Percentiles rank a stretch among this genome's conserved stretches.
These are phyloP conservation scores for Raffaelea deltoideospora DNA, from an alignment of 2,329 filamentous ascomycete species.

Conservation along the genomic window DNA sequence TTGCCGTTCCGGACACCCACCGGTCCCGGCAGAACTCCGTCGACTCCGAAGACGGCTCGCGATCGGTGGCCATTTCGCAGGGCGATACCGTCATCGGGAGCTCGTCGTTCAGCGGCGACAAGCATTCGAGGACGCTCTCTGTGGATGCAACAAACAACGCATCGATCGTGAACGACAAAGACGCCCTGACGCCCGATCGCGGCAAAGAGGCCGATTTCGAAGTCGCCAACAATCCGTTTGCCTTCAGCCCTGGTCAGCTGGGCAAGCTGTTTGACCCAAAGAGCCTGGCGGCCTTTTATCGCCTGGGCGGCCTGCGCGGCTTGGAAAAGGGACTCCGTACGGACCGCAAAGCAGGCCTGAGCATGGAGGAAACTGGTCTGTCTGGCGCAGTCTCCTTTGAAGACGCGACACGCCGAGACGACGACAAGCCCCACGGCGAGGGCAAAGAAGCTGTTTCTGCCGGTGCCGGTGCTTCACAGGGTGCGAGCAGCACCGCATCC, in stretches of 20 bases:
- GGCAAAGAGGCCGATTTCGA: conserved; percentile 64
- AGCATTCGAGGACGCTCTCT: conserved; percentile 18
- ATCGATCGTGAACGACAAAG: conserved; percentile 46
- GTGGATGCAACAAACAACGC: conserved; percentile 23
- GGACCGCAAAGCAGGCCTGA: conserved; percentile 58
- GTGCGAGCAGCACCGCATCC: conserved; percentile 1
- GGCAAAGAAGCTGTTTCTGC: conserved; percentile 16
- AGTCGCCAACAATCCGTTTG: conserved; percentile 69
- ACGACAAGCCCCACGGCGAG: conserved; percentile 9
- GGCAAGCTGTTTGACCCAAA: conserved; percentile 85
- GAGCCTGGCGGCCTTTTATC: conserved; percentile 66
- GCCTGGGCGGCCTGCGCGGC: conserved; percentile 61
- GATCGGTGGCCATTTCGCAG: conserved; percentile 41
- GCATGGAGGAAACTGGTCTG: conserved; percentile 55
- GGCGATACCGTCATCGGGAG: conserved; percentile 46
- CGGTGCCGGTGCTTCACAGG: conserved; percentile 5
- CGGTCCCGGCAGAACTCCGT: conserved; percentile 54
- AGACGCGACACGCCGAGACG: conserved; percentile 35
- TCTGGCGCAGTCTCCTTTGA: conserved; percentile 56
- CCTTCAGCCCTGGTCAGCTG: conserved; percentile 69
- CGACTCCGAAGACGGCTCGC: conserved; percentile 48
- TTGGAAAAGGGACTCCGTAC: conserved; percentile 66
- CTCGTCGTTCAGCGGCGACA: conserved; percentile 27
- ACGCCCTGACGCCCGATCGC: conserved; percentile 60
- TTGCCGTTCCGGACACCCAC: conserved; percentile 47